A percentile compares a stretch with the other conserved stretches of the same genome.
phyloP scores from a whole-genome alignment of 164 flowering plant genomes.

The Magnolia changhungtana region DNA sequence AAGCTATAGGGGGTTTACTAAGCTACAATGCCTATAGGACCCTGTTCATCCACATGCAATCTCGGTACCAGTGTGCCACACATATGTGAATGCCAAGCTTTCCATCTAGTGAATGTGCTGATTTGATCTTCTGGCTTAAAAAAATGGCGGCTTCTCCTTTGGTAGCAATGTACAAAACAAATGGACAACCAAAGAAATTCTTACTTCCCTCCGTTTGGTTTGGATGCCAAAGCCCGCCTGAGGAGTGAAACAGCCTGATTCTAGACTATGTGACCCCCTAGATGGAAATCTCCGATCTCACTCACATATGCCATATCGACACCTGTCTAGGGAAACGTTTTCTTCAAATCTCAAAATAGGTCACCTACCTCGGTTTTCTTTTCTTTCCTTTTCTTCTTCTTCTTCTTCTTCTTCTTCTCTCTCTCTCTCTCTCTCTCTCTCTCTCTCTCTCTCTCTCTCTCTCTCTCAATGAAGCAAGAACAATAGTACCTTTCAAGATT shows the following conservation, averaged over 20 bases:
- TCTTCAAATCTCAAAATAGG: not conserved
- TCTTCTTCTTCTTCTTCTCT: too few relatives aligned
- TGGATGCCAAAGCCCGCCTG: too few relatives aligned
- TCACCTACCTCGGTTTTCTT: not conserved
- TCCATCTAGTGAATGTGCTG: not conserved
- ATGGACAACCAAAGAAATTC: too few relatives aligned
- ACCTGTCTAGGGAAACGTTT: not conserved
- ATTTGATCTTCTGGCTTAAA: not conserved
- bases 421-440: too few relatives aligned
- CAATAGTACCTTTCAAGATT: slow-evolving; percentile 23
- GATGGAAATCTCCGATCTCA: not conserved
- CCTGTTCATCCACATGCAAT: not conserved
- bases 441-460: not conserved
- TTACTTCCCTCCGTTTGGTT: too few relatives aligned
- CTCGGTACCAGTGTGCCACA: not conserved
- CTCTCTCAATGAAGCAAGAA: not conserved
- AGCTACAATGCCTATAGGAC: not conserved
- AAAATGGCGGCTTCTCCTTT: too few relatives aligned
- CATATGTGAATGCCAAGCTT: too few relatives aligned
- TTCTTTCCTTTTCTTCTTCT: not conserved
- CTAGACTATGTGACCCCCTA: not conserved
- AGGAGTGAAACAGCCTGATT: not conserved
- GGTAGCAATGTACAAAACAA: too few relatives aligned
- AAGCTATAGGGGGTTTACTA: not conserved
- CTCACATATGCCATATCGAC: not conserved